Base-by-base conservation (phyloP, 2,329 filamentous ascomycete genomes). In the Nemania serpens region DNA sequence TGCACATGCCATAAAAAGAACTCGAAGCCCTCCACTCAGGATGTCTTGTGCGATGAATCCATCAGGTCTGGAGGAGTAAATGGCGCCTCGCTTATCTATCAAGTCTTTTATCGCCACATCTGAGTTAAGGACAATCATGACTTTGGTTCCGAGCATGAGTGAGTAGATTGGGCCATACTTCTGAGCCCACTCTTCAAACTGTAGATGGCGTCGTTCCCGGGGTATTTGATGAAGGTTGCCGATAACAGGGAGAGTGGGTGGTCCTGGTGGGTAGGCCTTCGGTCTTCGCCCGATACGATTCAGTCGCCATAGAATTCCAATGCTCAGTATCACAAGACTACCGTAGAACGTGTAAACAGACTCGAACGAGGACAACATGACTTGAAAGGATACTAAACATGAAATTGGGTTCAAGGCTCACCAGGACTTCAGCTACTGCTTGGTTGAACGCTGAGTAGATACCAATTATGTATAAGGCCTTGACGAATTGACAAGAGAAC, bases 91-190 rank as follows among this genome's bases (percentile, higher is more conserved):
- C 61, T 81, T 80, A 55, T 84, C 83, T 1, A 85, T 50, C 1
- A 85, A 67, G 5, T 84, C 82, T 48, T 81, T 82, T 22, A 84
- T 76, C 0, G 75, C 77, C 41, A 74, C 63, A 33, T 78, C 76
- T 0, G 75, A 77, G 0, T 73, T 77, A 0, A 85, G 68, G 0
- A 85, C 77, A 13, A 85, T 71, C 61, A 82, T 69, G 5, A 74
- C 71, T 41, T 79, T 75, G 0, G 78, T 78, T 0, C 82, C 82
- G 0, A 84, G 71, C 0, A 83, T 81, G 1, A 85, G 71, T 0
- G 76, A 80, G 66, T 81, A 84, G 0, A 85, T 68, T 0, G 81
- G 79, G 0, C 67, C 65, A 51, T 84, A 84, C 64, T 47, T 12
- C 2, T 17, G 11, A 1, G 45, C 47, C 50, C 50, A 53, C 9